Evolutionary conservation across 1,139 yeast species (phyloP).

Genomic region (Saccharomyces hybrid): DNA sequence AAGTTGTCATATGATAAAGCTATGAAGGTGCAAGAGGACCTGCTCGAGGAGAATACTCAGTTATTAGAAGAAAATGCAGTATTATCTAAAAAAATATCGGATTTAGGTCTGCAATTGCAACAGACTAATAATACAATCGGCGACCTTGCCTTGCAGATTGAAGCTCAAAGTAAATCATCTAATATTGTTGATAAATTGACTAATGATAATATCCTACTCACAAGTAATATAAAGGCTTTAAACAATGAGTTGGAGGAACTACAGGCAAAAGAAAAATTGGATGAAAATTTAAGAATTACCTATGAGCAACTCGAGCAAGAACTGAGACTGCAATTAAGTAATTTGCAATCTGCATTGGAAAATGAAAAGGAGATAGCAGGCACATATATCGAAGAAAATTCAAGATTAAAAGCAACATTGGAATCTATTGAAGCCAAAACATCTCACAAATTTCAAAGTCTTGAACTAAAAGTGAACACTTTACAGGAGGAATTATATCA

Average conservation of each 20-base stretch:
- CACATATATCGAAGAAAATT: not conserved
- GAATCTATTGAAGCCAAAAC: not conserved
- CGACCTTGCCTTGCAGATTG: slow-evolving; percentile 31
- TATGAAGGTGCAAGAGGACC: slow-evolving; percentile 36
- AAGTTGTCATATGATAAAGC: slow-evolving; percentile 33
- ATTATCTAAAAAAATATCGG: not conserved
- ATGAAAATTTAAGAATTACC: slow-evolving; percentile 54
- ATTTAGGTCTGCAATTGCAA: not conserved
- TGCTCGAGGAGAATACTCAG: slow-evolving; percentile 38
- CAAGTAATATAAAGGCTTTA: slow-evolving; percentile 31
- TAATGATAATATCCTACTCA: slow-evolving; percentile 39
- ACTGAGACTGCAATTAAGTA: slow-evolving; percentile 40
- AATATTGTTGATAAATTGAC: slow-evolving; percentile 30
- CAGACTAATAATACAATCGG: slow-evolving; percentile 10
- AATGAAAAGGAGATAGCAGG: not conserved
- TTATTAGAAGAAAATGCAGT: slow-evolving; percentile 36
- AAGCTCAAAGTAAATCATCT: slow-evolving; percentile 20
- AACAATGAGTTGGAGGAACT: slow-evolving; percentile 33
- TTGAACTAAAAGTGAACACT: not conserved
- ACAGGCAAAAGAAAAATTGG: slow-evolving; percentile 49
- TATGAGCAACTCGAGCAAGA: slow-evolving; percentile 52
- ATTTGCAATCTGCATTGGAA: slow-evolving; percentile 23
- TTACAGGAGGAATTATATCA: not conserved
- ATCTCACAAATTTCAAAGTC: not conserved
- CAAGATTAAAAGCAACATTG: not conserved